Evolutionary conservation across 371 early-diverging fungal species (phyloP), one percentile per base, ranked within the genome.

Genomic region (Vairimorpha necatrix): DNA sequence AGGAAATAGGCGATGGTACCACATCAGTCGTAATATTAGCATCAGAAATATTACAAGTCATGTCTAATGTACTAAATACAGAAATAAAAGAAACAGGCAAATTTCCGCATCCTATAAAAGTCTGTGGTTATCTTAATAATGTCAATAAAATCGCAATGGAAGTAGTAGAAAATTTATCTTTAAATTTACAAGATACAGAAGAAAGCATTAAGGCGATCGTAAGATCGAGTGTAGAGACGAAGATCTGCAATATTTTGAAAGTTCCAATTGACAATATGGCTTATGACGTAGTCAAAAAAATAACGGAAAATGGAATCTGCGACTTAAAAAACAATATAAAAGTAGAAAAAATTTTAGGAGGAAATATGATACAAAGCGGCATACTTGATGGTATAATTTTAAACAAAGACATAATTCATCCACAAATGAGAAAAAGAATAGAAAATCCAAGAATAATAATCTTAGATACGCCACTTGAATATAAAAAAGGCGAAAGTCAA

Each of bases 1-100:
- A 98, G 85, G 98, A 98, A 86, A 98, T 98, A 39, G 99, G 99
- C 73, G 99, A 99, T 87, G 99, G 99, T 69, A 99, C 99, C 24
- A 99, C 99, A 32, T 89, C 90, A 72, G 99, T 99, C 76, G 94
- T 99, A 74, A 92, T 99, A 81, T 88, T 97, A 39, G 79, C 86
- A 38, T 67, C 83, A 7, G 83, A 81, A 60, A 47, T 86, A 34
- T 71, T 86, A n/a, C 48, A 75, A 13, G 77, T 82, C 36, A 70
- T 85, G 71, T 32, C 48, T 0, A 7, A 42, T 9, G 56, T 84
- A 16, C 61, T 98, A 71, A 92, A 94, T 84, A 91, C 93, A 74
- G 90, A 93, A 82, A 42, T 42, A 11, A 42, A 42, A 42, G 42
- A 42, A 11, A 42, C 16, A 42, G 42, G 42, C 42, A 42, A 42